phyloP scores from a whole-genome alignment of 495 filamentous ascomycete species.

The Lophiostoma macrostomum region DNA sequence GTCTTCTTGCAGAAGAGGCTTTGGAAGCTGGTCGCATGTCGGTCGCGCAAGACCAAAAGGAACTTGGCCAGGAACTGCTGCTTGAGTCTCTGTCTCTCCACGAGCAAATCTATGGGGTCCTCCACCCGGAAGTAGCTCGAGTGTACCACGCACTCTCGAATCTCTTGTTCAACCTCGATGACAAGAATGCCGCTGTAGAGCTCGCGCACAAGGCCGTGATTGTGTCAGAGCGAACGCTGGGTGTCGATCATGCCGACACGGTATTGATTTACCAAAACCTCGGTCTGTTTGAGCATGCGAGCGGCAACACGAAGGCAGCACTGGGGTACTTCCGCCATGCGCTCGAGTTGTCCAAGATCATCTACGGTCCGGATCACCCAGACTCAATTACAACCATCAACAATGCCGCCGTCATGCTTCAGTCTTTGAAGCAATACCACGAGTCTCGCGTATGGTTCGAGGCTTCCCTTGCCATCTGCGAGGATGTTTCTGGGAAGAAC shows the following conservation, averaged over 20 bases:
- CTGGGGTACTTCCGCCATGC: constrained; percentile 87
- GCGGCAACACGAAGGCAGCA: constrained; percentile 78
- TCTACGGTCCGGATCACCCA: constrained; percentile 89
- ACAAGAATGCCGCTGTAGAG: constrained; percentile 93
- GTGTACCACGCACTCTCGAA: constrained; percentile 93
- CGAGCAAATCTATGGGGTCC: constrained; percentile 97
- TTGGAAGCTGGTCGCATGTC: constrained; percentile 93
- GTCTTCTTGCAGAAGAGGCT: constrained; percentile 89
- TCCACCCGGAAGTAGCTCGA: constrained; percentile 94
- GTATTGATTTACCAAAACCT: constrained; percentile 93
- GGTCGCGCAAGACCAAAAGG: constrained; percentile 89
- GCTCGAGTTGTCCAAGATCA: constrained; percentile 92
- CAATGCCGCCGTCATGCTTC: constrained; percentile 98
- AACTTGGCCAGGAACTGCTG: constrained; percentile 92
- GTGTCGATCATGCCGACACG: constrained; percentile 90
- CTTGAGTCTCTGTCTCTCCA: constrained; percentile 93
- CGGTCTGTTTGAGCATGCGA: constrained; percentile 89
- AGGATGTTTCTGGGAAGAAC: constrained; percentile 78
- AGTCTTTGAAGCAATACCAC: constrained; percentile 84
- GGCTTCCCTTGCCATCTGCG: constrained; percentile 79
- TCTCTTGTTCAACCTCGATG: constrained; percentile 91
- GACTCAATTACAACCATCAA: constrained; percentile 98
- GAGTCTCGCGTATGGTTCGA: constrained; percentile 97
- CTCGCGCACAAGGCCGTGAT: constrained; percentile 95
- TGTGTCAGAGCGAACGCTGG: constrained; percentile 89